phyloP scores from a whole-genome alignment of 352 stramenopile species.

The Phytopythium oedochilum region DNA sequence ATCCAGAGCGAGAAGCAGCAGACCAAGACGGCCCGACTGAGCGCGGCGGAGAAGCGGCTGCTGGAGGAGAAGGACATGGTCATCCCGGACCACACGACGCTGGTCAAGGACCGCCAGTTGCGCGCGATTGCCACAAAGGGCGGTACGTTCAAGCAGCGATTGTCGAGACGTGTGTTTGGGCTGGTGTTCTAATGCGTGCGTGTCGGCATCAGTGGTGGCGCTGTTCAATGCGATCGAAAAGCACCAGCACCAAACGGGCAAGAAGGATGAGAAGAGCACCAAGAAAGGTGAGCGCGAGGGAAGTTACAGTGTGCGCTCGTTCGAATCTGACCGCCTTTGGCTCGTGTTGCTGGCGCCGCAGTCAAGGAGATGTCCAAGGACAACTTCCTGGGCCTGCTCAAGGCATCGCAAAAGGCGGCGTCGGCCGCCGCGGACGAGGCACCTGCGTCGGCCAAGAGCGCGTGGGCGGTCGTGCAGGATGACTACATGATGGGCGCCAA shows the following conservation, averaged over 20 bases:
- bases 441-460: conserved; percentile 34
- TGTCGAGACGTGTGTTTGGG: not conserved
- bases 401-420: conserved; percentile 43
- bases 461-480: conserved; percentile 81
- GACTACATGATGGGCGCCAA: conserved; percentile 87
- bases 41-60: conserved; percentile 65
- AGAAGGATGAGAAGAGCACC: conserved; percentile 52
- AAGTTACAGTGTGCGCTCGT: not conserved
- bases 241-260: conserved; percentile 72
- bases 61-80: conserved; percentile 80
- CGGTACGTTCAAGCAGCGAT: conserved; percentile 21
- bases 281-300: conserved; percentile 42
- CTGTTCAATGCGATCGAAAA: conserved; percentile 86
- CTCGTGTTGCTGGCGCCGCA: conserved; percentile 1
- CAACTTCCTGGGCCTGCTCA: conserved; percentile 75
- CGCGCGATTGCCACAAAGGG: conserved; percentile 83
- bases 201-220: conserved; percentile 49
- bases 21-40: conserved; percentile 58
- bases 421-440: conserved; percentile 4
- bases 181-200: not conserved
- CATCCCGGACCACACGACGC: conserved; percentile 52
- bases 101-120: conserved; percentile 57
- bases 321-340: not conserved
- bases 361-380: conserved; percentile 86
- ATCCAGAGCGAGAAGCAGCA: conserved; percentile 75